Base-by-base conservation (phyloP, 805 yeast genomes). In the Cyberlindnera mississippiensis region DNA sequence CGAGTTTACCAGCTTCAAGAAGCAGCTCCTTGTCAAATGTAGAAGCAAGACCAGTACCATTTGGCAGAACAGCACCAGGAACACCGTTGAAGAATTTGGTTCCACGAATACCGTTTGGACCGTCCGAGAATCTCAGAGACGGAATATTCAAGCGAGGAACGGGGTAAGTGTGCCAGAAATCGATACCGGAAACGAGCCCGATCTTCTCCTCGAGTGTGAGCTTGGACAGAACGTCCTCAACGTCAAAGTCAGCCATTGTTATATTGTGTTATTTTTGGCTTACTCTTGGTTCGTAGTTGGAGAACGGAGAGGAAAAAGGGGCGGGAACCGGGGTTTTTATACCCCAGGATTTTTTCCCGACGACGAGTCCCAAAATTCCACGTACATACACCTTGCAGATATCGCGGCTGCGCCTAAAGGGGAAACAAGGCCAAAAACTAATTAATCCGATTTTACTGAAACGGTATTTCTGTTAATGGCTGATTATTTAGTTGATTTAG, bases 31-130 rank as follows among this genome's bases (percentile, higher is more conserved):
- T 68, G 59, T 79, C 70, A 60, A 73, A 78, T 17, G 82, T 73
- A 3, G 83, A 60, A 2, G 77, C 83, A 55, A 79, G 55, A 4
- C 69, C 82, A 9, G 84, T 76, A 24, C 83, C 84, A 53, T 54
- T 50, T 6, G 84, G 81, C 50, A 79, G 68, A 47, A 81, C 76
- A 45, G 77, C 80, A 33, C 81, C 67, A 7, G 79, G 78, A 18
- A 67, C 64, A 30, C 75, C 67, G 46, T 71, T 63, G 53, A 76
- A 73, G 52, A 76, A 76, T 33, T 62, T 68, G 16, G 79, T 75
- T 19, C 84, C 84, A 48, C 84, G 65, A 35, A 77, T 67, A 48
- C 85, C 85, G 52, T 79, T 79, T 36, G 85, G 85, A 15, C 85
- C 85, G 55, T 79, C 85, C 15, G 71, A 59, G 26, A 72, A 53